Conservation (phyloP, 1,139 yeast species). For the Saccharomycopsis phalli region DNA sequence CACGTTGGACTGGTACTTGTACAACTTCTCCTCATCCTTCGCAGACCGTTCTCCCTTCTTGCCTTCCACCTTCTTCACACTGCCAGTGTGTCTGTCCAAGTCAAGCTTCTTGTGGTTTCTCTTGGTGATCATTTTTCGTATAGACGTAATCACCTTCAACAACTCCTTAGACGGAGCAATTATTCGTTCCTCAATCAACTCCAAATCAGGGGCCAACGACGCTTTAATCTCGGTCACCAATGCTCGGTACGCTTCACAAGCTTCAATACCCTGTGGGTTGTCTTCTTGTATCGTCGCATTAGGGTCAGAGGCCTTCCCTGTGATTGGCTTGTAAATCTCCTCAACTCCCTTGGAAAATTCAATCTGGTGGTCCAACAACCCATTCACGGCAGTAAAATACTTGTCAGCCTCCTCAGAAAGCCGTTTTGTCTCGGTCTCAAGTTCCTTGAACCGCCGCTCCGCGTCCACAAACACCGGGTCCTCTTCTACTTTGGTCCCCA, state of each 20-base stretch:
- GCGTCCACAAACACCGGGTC: constrained; percentile 93
- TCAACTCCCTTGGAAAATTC: constrained; percentile 80
- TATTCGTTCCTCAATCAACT: constrained; percentile 81
- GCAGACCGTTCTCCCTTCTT: constrained; percentile 68
- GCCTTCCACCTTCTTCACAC: constrained; percentile 61
- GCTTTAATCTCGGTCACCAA: constrained; percentile 81
- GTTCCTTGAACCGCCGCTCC: constrained; percentile 87
- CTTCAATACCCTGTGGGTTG: constrained; percentile 92
- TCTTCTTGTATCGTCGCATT: constrained; percentile 74
- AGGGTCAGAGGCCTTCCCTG: constrained; percentile 88
- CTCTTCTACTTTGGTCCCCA: constrained; percentile 66
- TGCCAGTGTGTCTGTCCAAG: constrained; percentile 73
- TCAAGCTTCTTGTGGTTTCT: constrained; percentile 94
- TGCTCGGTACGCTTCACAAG: constrained; percentile 84
- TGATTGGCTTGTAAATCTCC: constrained; percentile 91
- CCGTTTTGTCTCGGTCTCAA: constrained; percentile 83
- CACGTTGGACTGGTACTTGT: constrained; percentile 80
- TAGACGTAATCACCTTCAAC: constrained; percentile 66
- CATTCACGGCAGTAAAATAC: constrained; percentile 84
- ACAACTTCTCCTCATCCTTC: constrained; percentile 86
- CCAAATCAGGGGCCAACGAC: constrained; percentile 84
- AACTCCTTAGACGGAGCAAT: constrained; percentile 90
- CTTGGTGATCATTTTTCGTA: constrained; percentile 89
- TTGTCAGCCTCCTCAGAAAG: constrained; percentile 84
- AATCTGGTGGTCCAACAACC: constrained; percentile 86